Evolutionary conservation across 371 early-diverging fungal species (phyloP), one percentile per base, ranked within the genome.

Genomic region (Circinella umbellata): DNA sequence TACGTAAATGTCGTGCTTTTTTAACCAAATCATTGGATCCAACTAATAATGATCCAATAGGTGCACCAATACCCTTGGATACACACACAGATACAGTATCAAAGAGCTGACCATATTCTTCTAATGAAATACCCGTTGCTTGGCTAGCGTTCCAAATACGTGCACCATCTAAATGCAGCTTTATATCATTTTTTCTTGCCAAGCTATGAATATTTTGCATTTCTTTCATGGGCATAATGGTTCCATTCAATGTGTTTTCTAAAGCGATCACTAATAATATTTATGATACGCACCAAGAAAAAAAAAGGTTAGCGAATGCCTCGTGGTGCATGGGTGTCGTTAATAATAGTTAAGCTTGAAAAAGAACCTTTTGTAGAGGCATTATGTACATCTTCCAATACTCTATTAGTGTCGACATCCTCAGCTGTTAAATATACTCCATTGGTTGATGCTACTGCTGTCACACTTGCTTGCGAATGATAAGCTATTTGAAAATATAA

Each of bases 111-210:
- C 92, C 91, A 69, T 92, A 95, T 54, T 91, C 89, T 34, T 73
- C 78, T 49, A 97, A 66, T 13, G 89, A 69, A 11, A 89, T 81
- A 0, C 92, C 93, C 0, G 90, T 91, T 5, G 80, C 91, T 27
- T 87, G 84, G 18, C 83, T 80, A 3, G 97, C 98, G 71, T 97
- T 94, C 98, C 98, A 97, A 39, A 97, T 79, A 66, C 98, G 80
- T 15, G 97, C 94, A 4, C 98, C 97, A 71, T 97, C 98, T 51
- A 96, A 51, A 67, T 97, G 98, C 55, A 95, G 79, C 53, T 77
- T 80, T 20, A 95, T 69, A 4, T 74, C 82, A 17, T 87, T 66
- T 9, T 81, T 74, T 8, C 78, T 74, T 1, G 90, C 91, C 18
- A 93, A 68, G 14, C 70, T 77, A 3, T 84, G 79, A 65, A 97